A percentile compares a stretch with the other conserved stretches of the same genome.
Evolutionary conservation across 2,329 filamentous ascomycete genomes (phyloP).

Genomic region (Dichotomopilus funicola): DNA sequence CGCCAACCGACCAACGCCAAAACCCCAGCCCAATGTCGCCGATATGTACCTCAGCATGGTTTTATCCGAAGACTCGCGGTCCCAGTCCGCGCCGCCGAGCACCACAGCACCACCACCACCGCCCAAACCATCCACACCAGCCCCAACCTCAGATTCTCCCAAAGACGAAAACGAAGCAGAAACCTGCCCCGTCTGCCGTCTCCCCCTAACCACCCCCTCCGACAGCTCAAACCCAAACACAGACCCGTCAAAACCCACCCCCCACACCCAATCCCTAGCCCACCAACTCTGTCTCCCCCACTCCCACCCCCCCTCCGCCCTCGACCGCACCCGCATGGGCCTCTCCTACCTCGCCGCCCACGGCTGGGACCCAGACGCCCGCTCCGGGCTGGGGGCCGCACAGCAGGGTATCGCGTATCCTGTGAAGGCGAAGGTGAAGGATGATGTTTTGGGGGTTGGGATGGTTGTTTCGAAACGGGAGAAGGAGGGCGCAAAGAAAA

Average conservation of each 20-base stretch:
- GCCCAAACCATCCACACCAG: neutral
- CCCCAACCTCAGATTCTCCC: neutral
- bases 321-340: constrained; percentile 65
- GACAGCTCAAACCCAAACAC: neutral
- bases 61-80: constrained; percentile 36
- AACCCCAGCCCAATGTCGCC: constrained; percentile 33
- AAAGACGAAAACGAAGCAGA: neutral
- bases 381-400: constrained; percentile 62
- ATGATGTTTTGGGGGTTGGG: constrained; percentile 69
- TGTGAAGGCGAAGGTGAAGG: constrained; percentile 65
- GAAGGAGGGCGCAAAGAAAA: constrained; percentile 30
- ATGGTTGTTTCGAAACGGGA: constrained; percentile 35
- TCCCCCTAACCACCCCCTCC: constrained; percentile 38
- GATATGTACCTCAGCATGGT: constrained; percentile 64
- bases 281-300: constrained; percentile 66
- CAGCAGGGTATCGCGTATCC: constrained; percentile 71
- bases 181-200: constrained; percentile 53
- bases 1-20: constrained; percentile 18
- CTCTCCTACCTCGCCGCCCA: constrained; percentile 58
- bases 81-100: constrained; percentile 14
- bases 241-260: too few species aligned
- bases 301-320: constrained; percentile 63
- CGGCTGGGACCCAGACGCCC: constrained; percentile 69
- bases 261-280: constrained; percentile 57
- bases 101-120: neutral